Base-by-base conservation (phyloP, 1,139 yeast species). In the Sugiyamaella neomexicana region DNA sequence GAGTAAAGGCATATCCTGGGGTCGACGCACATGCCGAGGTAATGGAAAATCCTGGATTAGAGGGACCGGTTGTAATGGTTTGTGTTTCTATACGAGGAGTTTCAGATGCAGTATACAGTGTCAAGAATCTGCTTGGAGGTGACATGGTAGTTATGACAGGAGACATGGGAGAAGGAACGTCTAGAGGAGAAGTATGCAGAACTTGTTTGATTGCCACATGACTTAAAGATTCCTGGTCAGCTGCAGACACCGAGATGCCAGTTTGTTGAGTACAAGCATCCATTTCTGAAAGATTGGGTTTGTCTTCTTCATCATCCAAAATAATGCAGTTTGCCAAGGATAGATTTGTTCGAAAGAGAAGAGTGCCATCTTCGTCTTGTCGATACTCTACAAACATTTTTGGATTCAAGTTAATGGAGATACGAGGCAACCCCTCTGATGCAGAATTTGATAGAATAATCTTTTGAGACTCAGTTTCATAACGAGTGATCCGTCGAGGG, bases 361-460 rank as follows among this genome's bases (percentile, higher is more conserved):
- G 32, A 8, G 31, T 44, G 9, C 48, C 48, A 16, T 44, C 38
- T n/a, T 27, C 27, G 5, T 13, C 38, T 16, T 32, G 23, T 36
- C 32, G 40, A 44, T 44, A 44, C 10, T 29, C 48, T 44, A 17
- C 38, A 16, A 44, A n/a, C 48, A 44, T 44, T 16, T 36, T 32
- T 6, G 48, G 40, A 32, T 27, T 15, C n/a, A 44, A 23, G 4
- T 12, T 17, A 13, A 44, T 31, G 6, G 25, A 12, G 15, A 36
- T 31, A 2, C 25, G 9, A 13, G 50, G 31, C 34, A 36, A 27
- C 13, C 20, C 32, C 20, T 46, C 10, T n/a, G 39, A 44, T n/a
- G 38, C 44, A 25, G 44, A 20, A 10, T 12, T 9, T 9, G 20
- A 32, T 6, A 27, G 32, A 20, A 5, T 12, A 3, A 34, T 15